Conservation (phyloP, 345 rosid species). For the Populus tremula region DNA sequence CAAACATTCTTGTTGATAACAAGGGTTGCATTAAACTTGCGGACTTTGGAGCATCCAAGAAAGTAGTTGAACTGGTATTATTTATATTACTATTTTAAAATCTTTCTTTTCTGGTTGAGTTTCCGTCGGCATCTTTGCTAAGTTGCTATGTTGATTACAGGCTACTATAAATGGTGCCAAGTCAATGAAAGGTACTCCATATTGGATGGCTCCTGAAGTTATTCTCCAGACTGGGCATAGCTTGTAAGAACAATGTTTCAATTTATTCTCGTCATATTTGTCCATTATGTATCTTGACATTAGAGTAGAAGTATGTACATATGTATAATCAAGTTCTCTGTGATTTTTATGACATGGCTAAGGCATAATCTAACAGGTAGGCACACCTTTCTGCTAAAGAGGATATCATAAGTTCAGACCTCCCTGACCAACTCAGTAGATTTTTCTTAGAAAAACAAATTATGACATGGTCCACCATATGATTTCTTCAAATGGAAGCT, state of each 20-base stretch:
- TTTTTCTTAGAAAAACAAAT: not conserved
- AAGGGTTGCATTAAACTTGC: constrained; percentile 41
- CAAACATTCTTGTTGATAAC: constrained; percentile 36
- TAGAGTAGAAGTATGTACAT: not conserved
- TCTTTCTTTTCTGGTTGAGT: not conserved
- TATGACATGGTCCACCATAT: not conserved
- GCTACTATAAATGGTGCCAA: constrained; percentile 36
- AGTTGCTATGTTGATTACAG: constrained; percentile 12
- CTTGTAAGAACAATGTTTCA: constrained; percentile 23
- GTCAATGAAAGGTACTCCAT: constrained; percentile 40
- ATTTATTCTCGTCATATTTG: not conserved
- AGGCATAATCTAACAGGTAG: not conserved
- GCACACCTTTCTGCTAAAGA: not conserved
- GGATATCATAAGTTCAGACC: not conserved
- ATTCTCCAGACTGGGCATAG: constrained; percentile 38
- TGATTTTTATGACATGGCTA: not conserved
- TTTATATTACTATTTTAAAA: not conserved
- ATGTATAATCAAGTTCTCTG: not conserved
- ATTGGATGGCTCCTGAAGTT: constrained; percentile 42
- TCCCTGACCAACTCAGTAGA: not conserved
- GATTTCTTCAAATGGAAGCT: not conserved
- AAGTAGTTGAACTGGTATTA: constrained; percentile 35
- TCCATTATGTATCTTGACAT: not conserved
- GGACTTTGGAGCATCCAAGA: constrained; percentile 38
- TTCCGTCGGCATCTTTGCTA: not conserved